Evolutionary conservation across 108 stramenopile genomes (phyloP).

Genomic region (Craspedostauros australis): DNA sequence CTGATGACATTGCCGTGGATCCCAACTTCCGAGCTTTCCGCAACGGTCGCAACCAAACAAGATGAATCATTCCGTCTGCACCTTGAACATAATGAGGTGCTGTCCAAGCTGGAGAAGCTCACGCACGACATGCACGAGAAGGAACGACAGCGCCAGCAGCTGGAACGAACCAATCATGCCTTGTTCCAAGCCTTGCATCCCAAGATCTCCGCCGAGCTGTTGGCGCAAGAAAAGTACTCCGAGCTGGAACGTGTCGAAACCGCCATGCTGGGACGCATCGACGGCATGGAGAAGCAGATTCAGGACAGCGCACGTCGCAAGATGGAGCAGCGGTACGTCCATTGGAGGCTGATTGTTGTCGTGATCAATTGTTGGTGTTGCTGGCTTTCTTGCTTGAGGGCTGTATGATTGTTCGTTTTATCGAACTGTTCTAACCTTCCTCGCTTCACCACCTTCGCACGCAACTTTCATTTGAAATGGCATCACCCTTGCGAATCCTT

Average conservation of each 20-base stretch:
- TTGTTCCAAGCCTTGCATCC: neutral
- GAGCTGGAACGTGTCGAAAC: constrained; percentile 16
- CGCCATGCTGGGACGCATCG: constrained; percentile 3
- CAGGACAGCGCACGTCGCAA: constrained; percentile 3
- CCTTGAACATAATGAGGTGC: neutral
- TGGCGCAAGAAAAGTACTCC: constrained; percentile 7
- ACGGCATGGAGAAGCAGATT: constrained; percentile 13
- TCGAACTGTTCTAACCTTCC: neutral
- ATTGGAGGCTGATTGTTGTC: too few relatives aligned
- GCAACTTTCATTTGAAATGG: too few relatives aligned
- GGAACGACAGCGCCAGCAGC: neutral
- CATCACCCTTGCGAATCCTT: too few relatives aligned
- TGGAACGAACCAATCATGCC: neutral
- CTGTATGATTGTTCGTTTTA: neutral
- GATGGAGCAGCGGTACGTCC: constrained; percentile 2
- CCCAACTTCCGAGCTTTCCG: neutral
- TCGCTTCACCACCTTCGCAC: neutral
- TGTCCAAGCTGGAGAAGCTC: neutral
- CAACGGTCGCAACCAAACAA: neutral
- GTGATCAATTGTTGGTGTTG: neutral
- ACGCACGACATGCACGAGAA: neutral
- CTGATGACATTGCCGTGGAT: neutral
- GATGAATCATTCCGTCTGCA: neutral
- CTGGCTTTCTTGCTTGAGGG: neutral
- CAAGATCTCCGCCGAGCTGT: neutral